A percentile compares a stretch with the other conserved stretches of the same genome.
phyloP scores from a whole-genome alignment of 108 stramenopile species.

The Nitzschia putrida region DNA sequence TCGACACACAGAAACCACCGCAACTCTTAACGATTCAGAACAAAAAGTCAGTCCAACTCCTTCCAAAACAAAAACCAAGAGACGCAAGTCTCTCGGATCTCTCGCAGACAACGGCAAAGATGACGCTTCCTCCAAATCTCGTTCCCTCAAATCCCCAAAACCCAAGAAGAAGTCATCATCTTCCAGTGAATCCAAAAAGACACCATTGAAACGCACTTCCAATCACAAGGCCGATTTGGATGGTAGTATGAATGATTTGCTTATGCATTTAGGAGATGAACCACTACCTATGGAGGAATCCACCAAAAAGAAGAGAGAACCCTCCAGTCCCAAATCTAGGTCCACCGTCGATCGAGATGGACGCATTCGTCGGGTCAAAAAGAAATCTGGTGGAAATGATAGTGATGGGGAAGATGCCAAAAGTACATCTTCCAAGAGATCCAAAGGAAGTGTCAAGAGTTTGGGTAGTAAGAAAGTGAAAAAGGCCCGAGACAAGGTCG shows the following conservation, averaged over 20 bases:
- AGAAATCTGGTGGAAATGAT: background rate
- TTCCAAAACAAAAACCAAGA: background rate
- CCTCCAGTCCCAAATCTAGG: background rate
- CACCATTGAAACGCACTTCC: background rate
- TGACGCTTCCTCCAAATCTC: background rate
- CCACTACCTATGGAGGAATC: background rate
- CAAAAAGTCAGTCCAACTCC: constrained; percentile 8
- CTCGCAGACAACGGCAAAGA: background rate
- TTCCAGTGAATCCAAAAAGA: background rate
- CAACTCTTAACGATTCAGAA: background rate
- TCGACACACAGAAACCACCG: background rate
- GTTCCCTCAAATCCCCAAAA: too few species aligned
- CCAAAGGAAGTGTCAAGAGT: constrained; percentile 11
- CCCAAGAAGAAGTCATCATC: background rate
- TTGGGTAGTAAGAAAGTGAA: constrained; percentile 9
- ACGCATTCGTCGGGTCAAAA: constrained; percentile 15
- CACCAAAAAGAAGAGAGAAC: too few species aligned
- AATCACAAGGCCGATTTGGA: background rate
- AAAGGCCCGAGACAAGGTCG: constrained; percentile 10
- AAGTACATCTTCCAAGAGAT: constrained; percentile 23
- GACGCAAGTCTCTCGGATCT: constrained; percentile 6
- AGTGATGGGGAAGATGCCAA: background rate
- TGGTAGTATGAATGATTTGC: background rate
- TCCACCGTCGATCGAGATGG: constrained; percentile 12
- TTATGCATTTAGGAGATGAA: background rate